Base-by-base conservation (phyloP, 768 basidiomycete genomes). In the Lentinula aciculospora region DNA sequence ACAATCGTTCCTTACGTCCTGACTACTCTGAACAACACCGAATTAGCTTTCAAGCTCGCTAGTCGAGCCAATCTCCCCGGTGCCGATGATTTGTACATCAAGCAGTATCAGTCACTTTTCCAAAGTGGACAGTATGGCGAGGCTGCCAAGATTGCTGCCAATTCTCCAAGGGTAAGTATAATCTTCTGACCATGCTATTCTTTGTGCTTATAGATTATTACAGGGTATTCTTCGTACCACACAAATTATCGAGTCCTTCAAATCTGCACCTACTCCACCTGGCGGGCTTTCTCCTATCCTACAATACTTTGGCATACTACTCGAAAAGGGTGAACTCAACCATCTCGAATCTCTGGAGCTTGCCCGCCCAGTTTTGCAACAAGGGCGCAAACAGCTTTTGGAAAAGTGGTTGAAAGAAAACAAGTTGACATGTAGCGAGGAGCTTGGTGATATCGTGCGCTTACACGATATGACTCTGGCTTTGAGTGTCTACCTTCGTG, bases 351-450 rank as follows among this genome's bases (percentile, higher is more conserved):
- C 93, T 13, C 72, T 99, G 31, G 97, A 99, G 70, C 83, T 99
- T 46, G 97, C 97, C 1, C 85, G 94, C 47, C 97, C 97, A 17
- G 97, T 99, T 7, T 76, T 99, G 45, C 88, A 92, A 63, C 97
- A 99, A 74, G 94, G 94, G 34, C 85, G 94, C 70, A 98, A 99
- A 74, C 93, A 98, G 66, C 76, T 98, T 45, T 77, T 99, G 15
- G 97, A 99, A 77, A 98, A 98, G 67, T 99, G 97, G 97, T 75
- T 99, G 60, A 99, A 99, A 74, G 97, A 99, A 80, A 98, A 97
- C 76, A 99, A 98, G 94, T 85, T 99, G 54, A 95, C 96, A 57
- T 99, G 97, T 76, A 94, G 91, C 64, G 97, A 99, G 73, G 96
- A 99, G 70, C 86, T 99, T 25, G 97, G 97, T 37, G 96, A 99